Evolutionary conservation across 441 rosid genomes (phyloP).

Genomic region (Erodium chrysanthum): DNA sequence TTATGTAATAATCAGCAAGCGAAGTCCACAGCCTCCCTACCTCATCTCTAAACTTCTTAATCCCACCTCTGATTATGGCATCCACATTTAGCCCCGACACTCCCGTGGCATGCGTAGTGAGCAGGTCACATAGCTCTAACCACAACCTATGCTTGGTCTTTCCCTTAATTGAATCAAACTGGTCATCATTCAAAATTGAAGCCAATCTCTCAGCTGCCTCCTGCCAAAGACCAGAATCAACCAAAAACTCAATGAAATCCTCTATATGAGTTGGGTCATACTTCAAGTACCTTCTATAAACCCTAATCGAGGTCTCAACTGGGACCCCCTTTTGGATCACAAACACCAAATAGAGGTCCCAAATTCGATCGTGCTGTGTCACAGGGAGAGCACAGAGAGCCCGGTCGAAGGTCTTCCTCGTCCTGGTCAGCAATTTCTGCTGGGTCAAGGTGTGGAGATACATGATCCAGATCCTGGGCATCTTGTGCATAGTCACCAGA

Average conservation of each 20-base stretch:
- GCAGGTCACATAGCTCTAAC: constrained; percentile 82
- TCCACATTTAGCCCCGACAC: constrained; percentile 86
- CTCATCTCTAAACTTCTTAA: constrained; percentile 79
- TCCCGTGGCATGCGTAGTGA: constrained; percentile 65
- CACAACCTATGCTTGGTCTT: constrained; percentile 78
- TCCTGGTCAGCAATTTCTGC: constrained; percentile 49
- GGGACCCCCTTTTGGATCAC: constrained; percentile 80
- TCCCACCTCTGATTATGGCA: constrained; percentile 89
- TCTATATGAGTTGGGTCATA: constrained; percentile 85
- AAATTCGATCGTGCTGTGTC: constrained; percentile 84
- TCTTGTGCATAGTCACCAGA: constrained; percentile 81
- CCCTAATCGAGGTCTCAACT: constrained; percentile 81
- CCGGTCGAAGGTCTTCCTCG: constrained; percentile 59
- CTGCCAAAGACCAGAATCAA: constrained; percentile 78
- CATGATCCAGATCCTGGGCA: constrained; percentile 96
- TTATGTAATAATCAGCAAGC: constrained; percentile 81
- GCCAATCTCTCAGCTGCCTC: constrained; percentile 80
- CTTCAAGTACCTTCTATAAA: constrained; percentile 81
- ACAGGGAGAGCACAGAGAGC: constrained; percentile 86
- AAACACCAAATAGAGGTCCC: constrained; percentile 77
- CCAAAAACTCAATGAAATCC: constrained; percentile 78
- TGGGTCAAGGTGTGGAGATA: constrained; percentile 50
- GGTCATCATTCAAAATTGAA: constrained; percentile 73
- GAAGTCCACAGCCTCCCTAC: constrained; percentile 93
- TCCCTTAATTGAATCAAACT: constrained; percentile 68